Percentiles rank a stretch among this genome's conserved stretches.
These are phyloP conservation scores for Haplosporangium gracile DNA, from an alignment of 192 early-diverging fungal genomes.

Conservation along the genomic window DNA sequence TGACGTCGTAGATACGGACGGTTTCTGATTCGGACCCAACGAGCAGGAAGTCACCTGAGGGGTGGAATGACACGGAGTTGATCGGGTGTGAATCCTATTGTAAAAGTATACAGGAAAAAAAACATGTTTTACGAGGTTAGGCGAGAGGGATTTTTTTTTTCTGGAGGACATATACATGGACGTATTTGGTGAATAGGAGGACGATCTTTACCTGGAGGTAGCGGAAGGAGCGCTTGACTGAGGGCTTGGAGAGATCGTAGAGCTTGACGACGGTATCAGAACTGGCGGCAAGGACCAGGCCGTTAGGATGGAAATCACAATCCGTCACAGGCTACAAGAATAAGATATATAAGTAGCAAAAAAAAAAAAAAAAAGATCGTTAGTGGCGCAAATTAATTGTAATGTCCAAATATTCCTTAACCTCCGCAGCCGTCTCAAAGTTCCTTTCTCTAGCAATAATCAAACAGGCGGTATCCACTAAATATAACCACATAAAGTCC, in stretches of 20 bases:
- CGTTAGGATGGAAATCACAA: constrained; percentile 93
- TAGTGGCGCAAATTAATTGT: not conserved
- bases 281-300: constrained; percentile 89
- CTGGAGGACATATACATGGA: not conserved
- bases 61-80: constrained; percentile 91
- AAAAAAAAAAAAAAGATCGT: not conserved
- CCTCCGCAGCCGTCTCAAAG: not conserved
- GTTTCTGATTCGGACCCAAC: constrained; percentile 80
- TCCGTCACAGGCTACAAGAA: constrained; percentile 76
- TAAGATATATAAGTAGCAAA: not conserved
- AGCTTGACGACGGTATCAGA: constrained; percentile 90
- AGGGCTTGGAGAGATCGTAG: constrained; percentile 88
- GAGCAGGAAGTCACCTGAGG: constrained; percentile 89
- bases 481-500: not conserved
- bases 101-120: not conserved
- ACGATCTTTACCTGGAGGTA: constrained; percentile 76
- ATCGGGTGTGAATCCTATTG: constrained; percentile 80
- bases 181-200: not conserved
- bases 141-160: not conserved
- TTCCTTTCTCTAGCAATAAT: no score
- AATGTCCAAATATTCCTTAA: not conserved
- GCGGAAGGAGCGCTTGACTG: constrained; percentile 86
- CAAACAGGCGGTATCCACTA: not conserved
- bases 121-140: not conserved
- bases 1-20: constrained; percentile 89